These are phyloP conservation scores for Cryptococcus hybrid DNA, from an alignment of 1,284 basidiomycete species.

Conservation along the genomic window DNA sequence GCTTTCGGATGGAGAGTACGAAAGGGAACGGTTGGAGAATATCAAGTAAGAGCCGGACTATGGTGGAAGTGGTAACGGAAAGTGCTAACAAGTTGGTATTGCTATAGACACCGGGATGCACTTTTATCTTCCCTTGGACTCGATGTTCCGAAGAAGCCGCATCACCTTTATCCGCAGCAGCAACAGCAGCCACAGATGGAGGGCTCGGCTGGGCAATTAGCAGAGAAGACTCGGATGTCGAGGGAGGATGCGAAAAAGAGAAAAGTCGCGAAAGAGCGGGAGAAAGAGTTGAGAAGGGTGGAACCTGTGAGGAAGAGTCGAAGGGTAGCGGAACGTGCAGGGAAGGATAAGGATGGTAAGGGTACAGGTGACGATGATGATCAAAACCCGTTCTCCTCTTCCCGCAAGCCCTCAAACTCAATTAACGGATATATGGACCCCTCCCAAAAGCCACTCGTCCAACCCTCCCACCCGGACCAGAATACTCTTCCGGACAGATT, in stretches of 20 bases:
- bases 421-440: neutral
- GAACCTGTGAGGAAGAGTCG: slow-evolving; percentile 24
- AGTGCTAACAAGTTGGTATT: neutral
- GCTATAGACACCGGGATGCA: slow-evolving; percentile 12
- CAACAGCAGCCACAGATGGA: slow-evolving; percentile 3
- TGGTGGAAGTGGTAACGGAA: neutral
- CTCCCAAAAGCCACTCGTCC: slow-evolving; percentile 10
- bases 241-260: slow-evolving; percentile 12
- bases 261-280: slow-evolving; percentile 9
- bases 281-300: slow-evolving; percentile 9
- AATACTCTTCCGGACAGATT: slow-evolving; percentile 7
- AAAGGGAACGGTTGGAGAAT: slow-evolving; percentile 43
- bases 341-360: neutral
- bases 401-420: slow-evolving; percentile 11
- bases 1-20: slow-evolving; percentile 25
- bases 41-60: slow-evolving; percentile 32
- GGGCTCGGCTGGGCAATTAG: too few relatives aligned
- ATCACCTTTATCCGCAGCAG: neutral
- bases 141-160: slow-evolving; percentile 7
- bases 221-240: slow-evolving; percentile 1
- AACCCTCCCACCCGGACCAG: slow-evolving; percentile 9
- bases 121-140: slow-evolving; percentile 33
- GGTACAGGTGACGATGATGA: neutral
- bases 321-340: slow-evolving; percentile 13
- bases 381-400: neutral